These are phyloP conservation scores for Plasmodium cynomolgi DNA, from an alignment of 169 alveolate genomes.

Conservation along the genomic window DNA sequence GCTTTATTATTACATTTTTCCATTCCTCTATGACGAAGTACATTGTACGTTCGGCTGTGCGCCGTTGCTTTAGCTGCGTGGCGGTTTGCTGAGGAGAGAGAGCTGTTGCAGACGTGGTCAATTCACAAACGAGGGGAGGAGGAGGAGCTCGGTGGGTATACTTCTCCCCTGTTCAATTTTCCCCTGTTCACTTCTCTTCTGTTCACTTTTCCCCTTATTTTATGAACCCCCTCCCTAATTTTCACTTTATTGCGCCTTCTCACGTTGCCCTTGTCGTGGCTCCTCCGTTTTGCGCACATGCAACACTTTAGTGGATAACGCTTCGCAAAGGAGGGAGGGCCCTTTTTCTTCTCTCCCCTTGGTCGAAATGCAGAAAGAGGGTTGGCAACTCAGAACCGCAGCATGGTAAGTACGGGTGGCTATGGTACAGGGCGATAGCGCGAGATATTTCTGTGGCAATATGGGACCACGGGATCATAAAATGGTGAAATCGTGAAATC, in stretches of 20 bases:
- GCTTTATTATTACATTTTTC: conserved; percentile 90
- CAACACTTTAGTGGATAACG: not conserved
- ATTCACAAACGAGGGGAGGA: not conserved
- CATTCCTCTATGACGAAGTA: conserved; percentile 93
- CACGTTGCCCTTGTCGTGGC: not conserved
- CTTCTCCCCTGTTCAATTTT: not conserved
- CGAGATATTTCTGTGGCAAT: not conserved
- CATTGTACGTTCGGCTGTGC: conserved; percentile 76
- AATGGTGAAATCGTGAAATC: no score
- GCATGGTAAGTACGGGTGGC: not conserved
- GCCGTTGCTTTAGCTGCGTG: not conserved
- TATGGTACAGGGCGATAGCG: not conserved
- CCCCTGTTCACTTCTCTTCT: not conserved
- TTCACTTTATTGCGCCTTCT: not conserved
- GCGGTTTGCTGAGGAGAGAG: not conserved
- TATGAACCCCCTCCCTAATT: not conserved
- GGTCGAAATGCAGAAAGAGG: not conserved
- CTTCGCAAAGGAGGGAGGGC: not conserved
- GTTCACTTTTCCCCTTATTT: not conserved
- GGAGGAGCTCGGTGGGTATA: not conserved
- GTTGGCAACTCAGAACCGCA: not conserved
- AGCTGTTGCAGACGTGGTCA: not conserved
- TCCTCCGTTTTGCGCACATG: not conserved
- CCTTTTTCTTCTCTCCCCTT: not conserved
- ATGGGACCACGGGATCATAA: no score